phyloP scores from a whole-genome alignment of 306 rosid genomes.

The Cucumis cinereus region DNA sequence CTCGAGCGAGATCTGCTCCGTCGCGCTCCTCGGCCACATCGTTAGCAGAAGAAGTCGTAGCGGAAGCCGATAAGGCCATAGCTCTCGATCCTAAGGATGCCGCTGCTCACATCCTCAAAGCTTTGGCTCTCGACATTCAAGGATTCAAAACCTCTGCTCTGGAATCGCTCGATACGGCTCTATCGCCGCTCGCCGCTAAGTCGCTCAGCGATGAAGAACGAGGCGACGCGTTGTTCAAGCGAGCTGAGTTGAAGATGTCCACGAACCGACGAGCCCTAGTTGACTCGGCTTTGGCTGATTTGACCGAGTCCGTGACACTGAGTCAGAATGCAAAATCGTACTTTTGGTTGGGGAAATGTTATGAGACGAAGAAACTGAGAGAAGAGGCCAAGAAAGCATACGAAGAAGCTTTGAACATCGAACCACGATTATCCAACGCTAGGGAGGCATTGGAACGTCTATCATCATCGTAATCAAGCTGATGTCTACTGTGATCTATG shows the following conservation, averaged over 20 bases:
- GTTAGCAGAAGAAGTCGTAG: slow-evolving; percentile 36
- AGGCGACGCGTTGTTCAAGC: slow-evolving; percentile 67
- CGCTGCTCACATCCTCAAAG: slow-evolving; percentile 68
- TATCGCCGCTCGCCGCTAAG: slow-evolving; percentile 51
- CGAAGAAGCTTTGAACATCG: slow-evolving; percentile 46
- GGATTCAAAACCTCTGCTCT: slow-evolving; percentile 71
- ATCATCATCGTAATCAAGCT: slow-evolving; percentile 19
- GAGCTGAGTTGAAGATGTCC: slow-evolving; percentile 64
- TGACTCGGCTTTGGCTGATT: slow-evolving; percentile 54
- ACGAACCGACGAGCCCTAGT: slow-evolving; percentile 23
- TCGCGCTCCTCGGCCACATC: slow-evolving; percentile 17
- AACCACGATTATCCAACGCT: slow-evolving; percentile 33
- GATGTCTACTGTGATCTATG: background rate
- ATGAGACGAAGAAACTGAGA: slow-evolving; percentile 50
- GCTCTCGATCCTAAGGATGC: slow-evolving; percentile 68
- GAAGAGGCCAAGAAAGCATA: slow-evolving; percentile 68
- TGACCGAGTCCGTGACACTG: slow-evolving; percentile 43
- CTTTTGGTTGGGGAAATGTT: slow-evolving; percentile 61
- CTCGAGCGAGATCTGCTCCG: slow-evolving; percentile 40
- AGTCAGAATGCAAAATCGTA: slow-evolving; percentile 45
- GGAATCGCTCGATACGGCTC: slow-evolving; percentile 57
- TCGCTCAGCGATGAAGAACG: slow-evolving; percentile 44
- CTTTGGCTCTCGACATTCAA: slow-evolving; percentile 57
- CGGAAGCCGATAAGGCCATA: slow-evolving; percentile 64
- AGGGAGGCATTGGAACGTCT: slow-evolving; percentile 48